Evolutionary conservation across 306 rosid genomes (phyloP).

Genomic region (Fragaria nilgerrensis): DNA sequence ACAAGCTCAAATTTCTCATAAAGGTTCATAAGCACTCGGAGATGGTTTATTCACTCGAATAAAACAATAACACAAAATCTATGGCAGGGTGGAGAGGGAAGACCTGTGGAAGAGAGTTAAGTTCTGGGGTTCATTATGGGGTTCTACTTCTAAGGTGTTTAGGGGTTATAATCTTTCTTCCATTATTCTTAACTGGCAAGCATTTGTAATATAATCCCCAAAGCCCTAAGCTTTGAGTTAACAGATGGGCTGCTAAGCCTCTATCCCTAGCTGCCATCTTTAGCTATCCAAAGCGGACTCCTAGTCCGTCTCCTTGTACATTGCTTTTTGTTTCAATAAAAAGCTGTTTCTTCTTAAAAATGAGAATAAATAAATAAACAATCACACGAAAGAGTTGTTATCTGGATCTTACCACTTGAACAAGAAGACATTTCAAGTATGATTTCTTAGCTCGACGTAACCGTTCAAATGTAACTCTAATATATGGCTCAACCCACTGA

Average conservation of each 20-base stretch:
- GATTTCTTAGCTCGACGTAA: conserved; percentile 69
- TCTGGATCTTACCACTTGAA: conserved; percentile 75
- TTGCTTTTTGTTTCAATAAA: background rate
- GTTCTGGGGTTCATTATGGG: background rate
- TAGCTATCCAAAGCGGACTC: background rate
- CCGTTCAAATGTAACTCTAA: conserved; percentile 73
- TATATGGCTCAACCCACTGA: conserved; percentile 94
- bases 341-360: background rate
- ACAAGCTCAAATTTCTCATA: background rate
- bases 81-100: too few species aligned
- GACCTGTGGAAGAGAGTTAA: too few species aligned
- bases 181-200: too few species aligned
- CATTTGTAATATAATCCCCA: background rate
- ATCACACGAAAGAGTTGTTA: background rate
- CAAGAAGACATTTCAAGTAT: conserved; percentile 78
- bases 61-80: background rate
- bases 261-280: background rate
- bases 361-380: background rate
- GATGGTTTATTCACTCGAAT: background rate
- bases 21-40: background rate
- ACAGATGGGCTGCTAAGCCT: too few species aligned
- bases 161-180: background rate
- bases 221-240: background rate
- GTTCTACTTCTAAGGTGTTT: background rate
- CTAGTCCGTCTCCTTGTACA: background rate